Conservation (phyloP, 1,284 basidiomycete genomes). For the Thecaphora thlaspeos region DNA sequence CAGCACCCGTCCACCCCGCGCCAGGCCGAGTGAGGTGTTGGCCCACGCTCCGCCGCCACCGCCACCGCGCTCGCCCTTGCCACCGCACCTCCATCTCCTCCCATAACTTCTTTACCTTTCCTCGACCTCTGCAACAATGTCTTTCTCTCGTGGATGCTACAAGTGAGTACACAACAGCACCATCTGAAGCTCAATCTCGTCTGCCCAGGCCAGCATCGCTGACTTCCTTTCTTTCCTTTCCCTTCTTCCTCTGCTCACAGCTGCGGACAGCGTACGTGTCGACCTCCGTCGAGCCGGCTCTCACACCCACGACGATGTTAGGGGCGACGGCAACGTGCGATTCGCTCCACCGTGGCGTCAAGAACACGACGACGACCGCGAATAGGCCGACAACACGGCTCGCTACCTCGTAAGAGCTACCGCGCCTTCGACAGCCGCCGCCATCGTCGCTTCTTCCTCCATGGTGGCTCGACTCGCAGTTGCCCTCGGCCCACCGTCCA, state of each 20-base stretch:
- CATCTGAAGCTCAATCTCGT: background rate
- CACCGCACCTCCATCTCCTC: conserved; percentile 10
- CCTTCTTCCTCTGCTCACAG: conserved; percentile 11
- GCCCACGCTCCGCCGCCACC: background rate
- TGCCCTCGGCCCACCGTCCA: no score
- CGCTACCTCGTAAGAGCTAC: no score
- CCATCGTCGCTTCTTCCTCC: no score
- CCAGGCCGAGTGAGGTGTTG: no score
- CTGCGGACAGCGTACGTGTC: conserved; percentile 47
- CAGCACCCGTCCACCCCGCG: no score
- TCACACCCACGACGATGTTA: background rate
- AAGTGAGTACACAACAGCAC: no score
- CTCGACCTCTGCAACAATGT: conserved; percentile 12
- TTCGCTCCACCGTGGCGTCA: no score
- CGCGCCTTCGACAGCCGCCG: no score
- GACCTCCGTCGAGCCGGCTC: background rate
- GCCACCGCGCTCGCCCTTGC: conserved; percentile 4
- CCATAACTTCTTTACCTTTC: background rate
- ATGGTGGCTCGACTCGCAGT: no score
- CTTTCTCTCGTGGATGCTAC: conserved; percentile 44
- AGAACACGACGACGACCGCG: no score
- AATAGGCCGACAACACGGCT: no score
- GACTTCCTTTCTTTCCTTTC: background rate
- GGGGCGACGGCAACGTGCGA: no score
- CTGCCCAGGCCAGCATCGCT: conserved; percentile 1